These are phyloP conservation scores for Nowakowskiella sp. DNA, from an alignment of 192 early-diverging fungal genomes.

Conservation along the genomic window DNA sequence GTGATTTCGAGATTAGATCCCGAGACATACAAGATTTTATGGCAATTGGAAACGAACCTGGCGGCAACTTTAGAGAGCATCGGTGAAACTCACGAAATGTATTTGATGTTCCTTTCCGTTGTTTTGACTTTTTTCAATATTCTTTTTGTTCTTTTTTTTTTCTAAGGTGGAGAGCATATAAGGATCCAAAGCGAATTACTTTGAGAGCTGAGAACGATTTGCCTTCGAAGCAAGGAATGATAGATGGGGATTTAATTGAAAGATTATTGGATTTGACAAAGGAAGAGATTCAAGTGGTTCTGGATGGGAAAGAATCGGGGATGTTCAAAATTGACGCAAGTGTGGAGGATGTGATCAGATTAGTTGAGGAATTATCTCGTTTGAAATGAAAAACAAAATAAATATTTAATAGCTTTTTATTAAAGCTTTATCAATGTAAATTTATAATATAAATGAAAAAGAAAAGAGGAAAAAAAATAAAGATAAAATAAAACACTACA, in stretches of 20 bases:
- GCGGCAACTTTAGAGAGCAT: no score
- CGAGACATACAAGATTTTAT: slow-evolving; percentile 46
- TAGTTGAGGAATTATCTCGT: not conserved
- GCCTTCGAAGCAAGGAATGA: slow-evolving; percentile 42
- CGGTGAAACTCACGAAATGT: no score
- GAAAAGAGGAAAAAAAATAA: no score
- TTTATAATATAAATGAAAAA: no score
- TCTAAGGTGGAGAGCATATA: slow-evolving; percentile 56
- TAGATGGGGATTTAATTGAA: slow-evolving; percentile 94
- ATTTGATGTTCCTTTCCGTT: no score
- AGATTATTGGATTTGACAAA: slow-evolving; percentile 60
- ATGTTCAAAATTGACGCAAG: slow-evolving; percentile 9
- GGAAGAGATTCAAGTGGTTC: slow-evolving; percentile 28
- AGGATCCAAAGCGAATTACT: slow-evolving; percentile 45
- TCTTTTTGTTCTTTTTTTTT: not conserved
- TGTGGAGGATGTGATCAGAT: slow-evolving; percentile 13
- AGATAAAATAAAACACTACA: no score
- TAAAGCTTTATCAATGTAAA: no score
- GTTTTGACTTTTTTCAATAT: slow-evolving; percentile 10
- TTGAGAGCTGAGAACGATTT: no score
- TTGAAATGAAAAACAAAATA: no score
- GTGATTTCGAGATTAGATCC: slow-evolving; percentile 60
- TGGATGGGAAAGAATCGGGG: slow-evolving; percentile 11
- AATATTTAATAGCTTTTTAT: no score
- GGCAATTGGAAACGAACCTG: slow-evolving; percentile 60